Percentiles rank a stretch among this genome's conserved stretches.
These are phyloP conservation scores for Microstegium vimineum DNA, from an alignment of 176 grass and related monocot genomes.

Conservation along the genomic window DNA sequence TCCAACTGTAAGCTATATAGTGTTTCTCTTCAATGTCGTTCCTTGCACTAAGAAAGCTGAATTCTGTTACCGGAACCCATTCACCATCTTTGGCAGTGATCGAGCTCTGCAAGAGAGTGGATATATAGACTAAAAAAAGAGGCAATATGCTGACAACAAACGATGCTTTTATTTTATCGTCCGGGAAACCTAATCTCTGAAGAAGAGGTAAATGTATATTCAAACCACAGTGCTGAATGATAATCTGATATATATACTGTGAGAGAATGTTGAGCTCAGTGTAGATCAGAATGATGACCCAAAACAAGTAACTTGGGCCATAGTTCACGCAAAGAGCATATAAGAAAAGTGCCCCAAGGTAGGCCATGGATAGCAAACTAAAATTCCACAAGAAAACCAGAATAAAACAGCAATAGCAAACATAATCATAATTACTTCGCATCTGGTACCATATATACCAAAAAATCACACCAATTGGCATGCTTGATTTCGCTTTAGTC, in stretches of 20 bases:
- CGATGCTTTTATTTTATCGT: conserved; percentile 83
- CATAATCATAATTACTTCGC: conserved; percentile 95
- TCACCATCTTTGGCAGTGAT: conserved; percentile 98
- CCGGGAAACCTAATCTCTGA: conserved; percentile 87
- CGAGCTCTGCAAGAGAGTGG: conserved; percentile 88
- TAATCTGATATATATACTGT: conserved; percentile 97
- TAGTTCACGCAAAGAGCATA: conserved; percentile 98
- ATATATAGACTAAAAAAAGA: conserved; percentile 95
- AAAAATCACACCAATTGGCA: conserved; percentile 81
- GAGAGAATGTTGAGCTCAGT: conserved; percentile 90
- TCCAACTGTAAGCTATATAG: conserved; percentile 38
- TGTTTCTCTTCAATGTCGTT: conserved; percentile 56
- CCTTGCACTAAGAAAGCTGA: conserved; percentile 66
- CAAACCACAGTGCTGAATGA: conserved; percentile 95
- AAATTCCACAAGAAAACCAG: conserved; percentile 97
- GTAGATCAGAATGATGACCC: conserved; percentile 94
- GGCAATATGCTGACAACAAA: conserved; percentile 90
- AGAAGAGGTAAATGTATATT: conserved; percentile 68
- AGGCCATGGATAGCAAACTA: conserved; percentile 94
- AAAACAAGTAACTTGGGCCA: conserved; percentile 87
- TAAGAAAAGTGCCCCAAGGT: conserved; percentile 89
- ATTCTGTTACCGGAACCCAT: conserved; percentile 89
- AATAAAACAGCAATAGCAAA: conserved; percentile 96
- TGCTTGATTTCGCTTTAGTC: conserved; percentile 36
- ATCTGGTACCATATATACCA: conserved; percentile 88